Evolutionary conservation across 169 alveolate species (phyloP), one percentile per base, ranked within the genome.

Genomic region (Plasmodium billcollinsi): DNA sequence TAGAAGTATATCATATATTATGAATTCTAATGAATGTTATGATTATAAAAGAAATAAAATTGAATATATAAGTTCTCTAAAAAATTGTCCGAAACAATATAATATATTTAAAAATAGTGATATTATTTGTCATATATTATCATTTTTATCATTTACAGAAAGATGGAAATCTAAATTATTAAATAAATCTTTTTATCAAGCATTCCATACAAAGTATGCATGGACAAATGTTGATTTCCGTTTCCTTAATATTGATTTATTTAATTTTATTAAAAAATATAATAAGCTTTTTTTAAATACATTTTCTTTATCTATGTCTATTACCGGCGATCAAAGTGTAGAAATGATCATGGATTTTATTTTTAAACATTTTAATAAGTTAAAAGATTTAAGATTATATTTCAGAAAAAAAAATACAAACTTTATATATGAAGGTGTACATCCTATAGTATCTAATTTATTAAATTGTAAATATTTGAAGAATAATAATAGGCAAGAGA

Each of bases 201-300:
- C 90, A n/a, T 80, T 80, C 45, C 58, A 80, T 59, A 80, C 90
- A 50, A 80, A 80, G 21, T 80, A 67, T 69, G 78, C 83, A 54
- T 80, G 90, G 90, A 21, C 29, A 33, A 54, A 9, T 71, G 6
- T 80, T 52, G 90, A 80, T 56, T 71, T 80, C 14, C 90, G 90
- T 3, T 80, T 80, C 47, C 43, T 67, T 54, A n/a, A 80, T 80
- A 21, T 80, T 54, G 65, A 80, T 24, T 18, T 80, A 43, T 80
- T 80, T 54, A 80, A 80, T 54, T 80, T 66, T 80, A 11, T 80
- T 0, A 52, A 69, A 20, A 67, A 69, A 39, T 80, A 67, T 47
- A 69, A 67, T 15, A 80, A 67, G 6, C 58, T 54, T 52, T 69
- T 80, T 80, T 45, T 52, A 29, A 80, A 80, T 15, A 62, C 90